phyloP scores from a whole-genome alignment of 2,329 filamentous ascomycete species.

The Nemania sp. region DNA sequence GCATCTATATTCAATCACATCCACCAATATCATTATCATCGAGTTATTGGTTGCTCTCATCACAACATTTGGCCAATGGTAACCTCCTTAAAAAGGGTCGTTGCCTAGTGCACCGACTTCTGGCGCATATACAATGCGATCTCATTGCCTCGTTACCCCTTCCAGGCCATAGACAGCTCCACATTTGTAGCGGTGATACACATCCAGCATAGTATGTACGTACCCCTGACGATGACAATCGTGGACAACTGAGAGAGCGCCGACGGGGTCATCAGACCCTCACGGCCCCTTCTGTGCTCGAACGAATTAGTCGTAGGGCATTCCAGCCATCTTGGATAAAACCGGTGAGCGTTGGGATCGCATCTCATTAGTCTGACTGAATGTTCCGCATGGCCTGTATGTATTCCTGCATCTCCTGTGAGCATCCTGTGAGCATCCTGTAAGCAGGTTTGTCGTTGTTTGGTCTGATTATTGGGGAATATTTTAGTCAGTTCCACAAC shows the following conservation, averaged over 20 bases:
- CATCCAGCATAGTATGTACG: slow-evolving; percentile 19
- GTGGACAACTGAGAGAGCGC: slow-evolving; percentile 35
- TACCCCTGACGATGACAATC: slow-evolving; percentile 32
- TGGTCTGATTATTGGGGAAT: background rate
- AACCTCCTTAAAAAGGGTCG: background rate
- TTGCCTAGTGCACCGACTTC: slow-evolving; percentile 23
- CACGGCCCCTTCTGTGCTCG: slow-evolving; percentile 13
- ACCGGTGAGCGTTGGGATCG: slow-evolving; percentile 12
- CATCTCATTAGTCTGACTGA: slow-evolving; percentile 19
- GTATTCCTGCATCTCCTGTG: slow-evolving; percentile 20
- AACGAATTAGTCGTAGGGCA: slow-evolving; percentile 7
- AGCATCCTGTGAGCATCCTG: background rate
- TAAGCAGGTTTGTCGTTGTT: background rate
- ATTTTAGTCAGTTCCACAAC: background rate
- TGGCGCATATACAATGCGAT: slow-evolving; percentile 18
- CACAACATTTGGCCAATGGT: slow-evolving; percentile 18
- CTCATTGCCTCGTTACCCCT: slow-evolving; percentile 26
- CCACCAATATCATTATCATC: background rate
- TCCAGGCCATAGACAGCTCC: slow-evolving; percentile 20
- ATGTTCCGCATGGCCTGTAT: slow-evolving; percentile 33
- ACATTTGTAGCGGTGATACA: slow-evolving; percentile 25
- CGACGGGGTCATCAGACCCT: slow-evolving; percentile 32
- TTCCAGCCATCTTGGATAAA: slow-evolving; percentile 6
- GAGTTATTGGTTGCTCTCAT: slow-evolving; percentile 17
- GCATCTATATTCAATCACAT: slow-evolving; percentile 32